Conservation (phyloP, 345 rosid genomes). For the Erodium maritimum region DNA sequence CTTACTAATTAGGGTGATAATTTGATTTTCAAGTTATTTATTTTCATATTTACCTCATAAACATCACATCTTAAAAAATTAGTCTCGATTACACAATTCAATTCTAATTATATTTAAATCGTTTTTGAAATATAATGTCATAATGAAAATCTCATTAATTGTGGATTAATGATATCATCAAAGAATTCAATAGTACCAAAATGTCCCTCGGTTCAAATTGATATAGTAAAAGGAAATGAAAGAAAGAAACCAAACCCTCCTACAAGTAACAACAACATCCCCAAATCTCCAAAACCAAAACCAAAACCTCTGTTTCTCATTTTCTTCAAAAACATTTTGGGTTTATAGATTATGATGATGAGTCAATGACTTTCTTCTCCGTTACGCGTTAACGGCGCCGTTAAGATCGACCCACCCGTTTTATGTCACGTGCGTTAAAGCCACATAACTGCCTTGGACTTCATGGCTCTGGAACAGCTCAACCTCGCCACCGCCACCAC, state of each 20-base stretch:
- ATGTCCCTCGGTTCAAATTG: no score
- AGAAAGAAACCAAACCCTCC: neutral
- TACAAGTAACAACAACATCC: no score
- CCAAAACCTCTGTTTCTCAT: neutral
- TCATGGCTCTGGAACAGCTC: conserved; percentile 45
- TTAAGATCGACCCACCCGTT: conserved; percentile 19
- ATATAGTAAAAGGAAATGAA: neutral
- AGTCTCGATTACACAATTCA: neutral
- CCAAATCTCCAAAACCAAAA: no score
- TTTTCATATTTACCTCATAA: no score
- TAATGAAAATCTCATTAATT: neutral
- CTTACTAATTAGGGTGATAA: neutral
- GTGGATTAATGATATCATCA: neutral
- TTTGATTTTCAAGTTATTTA: no score
- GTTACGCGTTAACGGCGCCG: conserved; percentile 54
- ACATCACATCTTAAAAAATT: no score
- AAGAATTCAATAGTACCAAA: neutral
- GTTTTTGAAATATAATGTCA: no score
- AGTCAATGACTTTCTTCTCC: conserved; percentile 9
- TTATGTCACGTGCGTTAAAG: conserved; percentile 23
- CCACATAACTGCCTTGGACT: neutral
- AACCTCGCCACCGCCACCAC: conserved; percentile 23
- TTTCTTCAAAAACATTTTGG: neutral
- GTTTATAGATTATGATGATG: no score
- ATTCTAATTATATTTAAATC: no score